Percentiles rank a stretch among this genome's conserved stretches.
Conservation (phyloP, 495 filamentous ascomycete species). For the Mycothermus thermophilus region DNA sequence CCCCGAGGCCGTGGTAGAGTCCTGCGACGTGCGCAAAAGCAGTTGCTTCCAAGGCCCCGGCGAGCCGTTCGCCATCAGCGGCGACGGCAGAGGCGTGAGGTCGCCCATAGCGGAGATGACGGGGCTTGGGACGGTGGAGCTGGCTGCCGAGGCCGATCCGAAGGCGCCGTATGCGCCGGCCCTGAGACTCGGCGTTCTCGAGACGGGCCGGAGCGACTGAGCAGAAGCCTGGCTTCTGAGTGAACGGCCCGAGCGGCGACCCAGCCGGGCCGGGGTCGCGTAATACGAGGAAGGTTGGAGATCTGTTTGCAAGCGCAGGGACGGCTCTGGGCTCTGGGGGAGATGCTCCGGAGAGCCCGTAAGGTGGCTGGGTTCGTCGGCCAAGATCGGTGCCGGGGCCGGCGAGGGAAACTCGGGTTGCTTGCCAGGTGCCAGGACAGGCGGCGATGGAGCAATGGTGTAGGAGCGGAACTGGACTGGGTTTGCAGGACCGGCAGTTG, state of each 20-base stretch:
- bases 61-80: conserved; percentile 56
- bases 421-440: conserved; percentile 1
- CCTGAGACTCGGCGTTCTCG: conserved; percentile 36
- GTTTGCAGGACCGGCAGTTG: conserved; percentile 5
- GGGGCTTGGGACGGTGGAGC: conserved; percentile 39
- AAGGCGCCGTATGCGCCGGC: conserved; percentile 21
- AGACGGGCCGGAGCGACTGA: conserved; percentile 28
- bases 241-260: conserved; percentile 15
- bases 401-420: conserved; percentile 3
- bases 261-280: conserved; percentile 13
- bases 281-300: conserved; percentile 14
- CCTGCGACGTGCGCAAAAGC: conserved; percentile 25
- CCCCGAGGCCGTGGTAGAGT: conserved; percentile 1
- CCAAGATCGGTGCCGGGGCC: conserved; percentile 1
- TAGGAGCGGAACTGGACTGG: conserved; percentile 20
- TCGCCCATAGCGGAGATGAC: conserved; percentile 72
- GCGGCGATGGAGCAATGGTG: conserved; percentile 24
- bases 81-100: conserved; percentile 86
- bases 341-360: conserved; percentile 9
- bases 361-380: conserved; percentile 7
- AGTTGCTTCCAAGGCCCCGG: conserved; percentile 57
- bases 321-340: conserved; percentile 9
- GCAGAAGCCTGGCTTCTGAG: conserved; percentile 28
- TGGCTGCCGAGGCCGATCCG: conserved; percentile 25
- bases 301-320: conserved; percentile 26